Base-by-base conservation (phyloP, 1,284 basidiomycete genomes). In the Grifola frondosa region DNA sequence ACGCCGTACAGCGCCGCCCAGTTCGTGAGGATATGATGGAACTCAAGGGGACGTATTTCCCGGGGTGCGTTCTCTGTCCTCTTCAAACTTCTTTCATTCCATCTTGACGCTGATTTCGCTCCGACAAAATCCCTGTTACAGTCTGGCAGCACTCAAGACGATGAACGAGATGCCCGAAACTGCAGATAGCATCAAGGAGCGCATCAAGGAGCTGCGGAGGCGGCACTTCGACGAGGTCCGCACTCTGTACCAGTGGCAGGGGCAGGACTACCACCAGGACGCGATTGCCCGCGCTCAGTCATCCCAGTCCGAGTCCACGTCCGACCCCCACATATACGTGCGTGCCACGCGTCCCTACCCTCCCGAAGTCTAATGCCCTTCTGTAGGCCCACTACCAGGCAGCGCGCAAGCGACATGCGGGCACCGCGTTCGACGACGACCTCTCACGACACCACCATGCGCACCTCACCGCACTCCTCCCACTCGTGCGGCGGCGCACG, bases 381-480 rank as follows among this genome's bases (percentile, higher is more conserved):
- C n/a, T 9, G 13, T 36, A 49, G 51, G 25, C 24, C 2, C 49
- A 41, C 29, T 53, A 51, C 33, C 30, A 28, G n/a, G 24, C n/a
- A 4, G 17, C 32, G 3, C 39, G 48, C 39, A 4, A 33, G 28
- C 19, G 48, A 42, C 23, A 37, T 50, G 5, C 28, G n/a, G 41
- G 42, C 5, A 30, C 30, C 9, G 22, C 46, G 5, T 57, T 50
- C 35, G 57, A 58, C 32, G 48, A 55, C n/a, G 39, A 48, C 33
- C 37, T 56, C 3, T 51, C 57, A 23, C 35, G 44, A 5, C 35
- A 78, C 26, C 72, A 71, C 10, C 67, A 78, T 46, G 64, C 64
- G 0, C 60, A 80, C 46, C 54, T 77, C 10, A 56, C 56, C 25
- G 64, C 61, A 8, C 44, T 75, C n/a, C 37, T 56, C 4, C 59